A percentile compares a stretch with the other conserved stretches of the same genome.
These are phyloP conservation scores for Aspergillus biplanus DNA, from an alignment of 495 filamentous ascomycete species.

Conservation along the genomic window DNA sequence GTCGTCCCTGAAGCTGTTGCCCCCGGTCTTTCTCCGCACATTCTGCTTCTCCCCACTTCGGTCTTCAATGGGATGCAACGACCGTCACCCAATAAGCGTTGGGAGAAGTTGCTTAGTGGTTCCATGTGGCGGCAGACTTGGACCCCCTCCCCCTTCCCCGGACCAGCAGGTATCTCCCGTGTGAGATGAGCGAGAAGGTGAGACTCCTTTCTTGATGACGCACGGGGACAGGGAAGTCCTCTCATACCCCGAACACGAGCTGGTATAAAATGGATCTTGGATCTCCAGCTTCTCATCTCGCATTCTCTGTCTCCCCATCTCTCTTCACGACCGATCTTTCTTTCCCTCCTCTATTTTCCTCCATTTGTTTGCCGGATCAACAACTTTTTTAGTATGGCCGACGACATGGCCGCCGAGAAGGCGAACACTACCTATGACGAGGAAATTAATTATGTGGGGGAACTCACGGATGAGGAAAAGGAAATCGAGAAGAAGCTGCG, in stretches of 20 bases:
- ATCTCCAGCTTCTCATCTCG: neutral
- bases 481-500: constrained; percentile 51
- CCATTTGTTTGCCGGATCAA: neutral
- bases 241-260: neutral
- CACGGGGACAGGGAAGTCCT: neutral
- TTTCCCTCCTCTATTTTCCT: neutral
- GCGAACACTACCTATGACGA: constrained; percentile 42
- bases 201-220: neutral
- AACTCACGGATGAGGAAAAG: constrained; percentile 50
- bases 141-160: neutral
- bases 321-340: neutral
- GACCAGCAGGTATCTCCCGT: constrained; percentile 2
- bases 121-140: constrained; percentile 7
- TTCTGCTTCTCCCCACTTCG: neutral
- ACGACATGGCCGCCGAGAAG: constrained; percentile 30
- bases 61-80: neutral
- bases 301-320: neutral
- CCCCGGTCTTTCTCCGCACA: constrained; percentile 25
- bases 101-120: neutral
- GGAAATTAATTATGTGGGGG: constrained; percentile 43
- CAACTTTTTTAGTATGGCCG: constrained; percentile 7
- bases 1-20: neutral
- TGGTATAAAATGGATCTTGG: neutral
- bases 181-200: neutral
- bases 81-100: neutral